Percentiles rank a stretch among this genome's conserved stretches.
Conservation (phyloP, 139 green algal species). For the Asterochloris sp. region DNA sequence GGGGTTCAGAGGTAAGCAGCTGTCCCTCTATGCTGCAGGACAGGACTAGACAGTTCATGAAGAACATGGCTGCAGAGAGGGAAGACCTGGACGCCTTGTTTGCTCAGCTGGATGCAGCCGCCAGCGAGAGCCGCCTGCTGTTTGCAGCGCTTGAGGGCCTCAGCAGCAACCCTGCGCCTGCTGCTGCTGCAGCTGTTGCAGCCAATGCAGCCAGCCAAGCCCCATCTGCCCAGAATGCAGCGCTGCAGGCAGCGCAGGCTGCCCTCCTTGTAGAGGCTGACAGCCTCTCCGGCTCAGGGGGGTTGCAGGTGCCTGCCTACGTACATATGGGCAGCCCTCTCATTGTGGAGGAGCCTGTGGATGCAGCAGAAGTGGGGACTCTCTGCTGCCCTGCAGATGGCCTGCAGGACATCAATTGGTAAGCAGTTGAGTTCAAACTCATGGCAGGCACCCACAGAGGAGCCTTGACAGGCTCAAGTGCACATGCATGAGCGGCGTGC, state of each 20-base stretch:
- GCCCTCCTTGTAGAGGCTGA: not conserved
- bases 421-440: not conserved
- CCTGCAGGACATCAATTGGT: not conserved
- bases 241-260: not conserved
- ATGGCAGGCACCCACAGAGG: not conserved
- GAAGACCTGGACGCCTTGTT: constrained; percentile 60
- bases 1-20: too few relatives aligned
- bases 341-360: not conserved
- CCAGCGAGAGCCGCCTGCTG: constrained; percentile 24
- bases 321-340: constrained; percentile 5
- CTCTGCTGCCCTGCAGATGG: not conserved
- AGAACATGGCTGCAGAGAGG: constrained; percentile 33
- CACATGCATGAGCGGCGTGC: constrained; percentile 20
- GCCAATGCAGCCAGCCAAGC: not conserved
- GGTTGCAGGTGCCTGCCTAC: not conserved
- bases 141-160: not conserved
- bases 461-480: not conserved
- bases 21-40: not conserved
- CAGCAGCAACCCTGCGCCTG: not conserved
- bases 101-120: constrained; percentile 50
- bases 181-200: not conserved
- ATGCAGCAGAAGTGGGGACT: too few relatives aligned
- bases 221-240: not conserved
- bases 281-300: too few relatives aligned
- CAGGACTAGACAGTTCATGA: constrained; percentile 33